Evolutionary conservation across 2,329 filamentous ascomycete genomes (phyloP), one percentile per base, ranked within the genome.

Genomic region (Aspergillus pseudotamarii): DNA sequence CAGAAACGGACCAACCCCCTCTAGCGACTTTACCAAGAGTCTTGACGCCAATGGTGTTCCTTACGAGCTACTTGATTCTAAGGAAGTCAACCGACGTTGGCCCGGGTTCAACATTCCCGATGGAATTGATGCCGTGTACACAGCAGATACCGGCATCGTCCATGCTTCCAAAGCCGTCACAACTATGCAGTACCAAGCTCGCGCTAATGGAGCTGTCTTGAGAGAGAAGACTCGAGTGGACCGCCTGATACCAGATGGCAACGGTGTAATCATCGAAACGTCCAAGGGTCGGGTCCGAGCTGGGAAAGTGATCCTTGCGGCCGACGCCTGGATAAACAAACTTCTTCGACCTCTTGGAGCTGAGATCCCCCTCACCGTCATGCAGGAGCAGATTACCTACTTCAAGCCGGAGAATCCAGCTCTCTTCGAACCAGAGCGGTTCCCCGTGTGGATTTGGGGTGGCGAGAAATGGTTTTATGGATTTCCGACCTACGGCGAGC

Each of bases 381-480:
- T 43, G 38, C 38, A 43, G 38, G 38, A 43, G 19, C 38, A 43
- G n/a, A n/a, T n/a, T 11, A 43, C 38, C n/a, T 43, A 43, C 38
- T 43, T 43, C 38, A 43, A 43, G 6, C 38, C n/a, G 6, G 9
- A 19, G 8, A n/a, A 43, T 19, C 16, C n/a, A 9, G 16, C 38
- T 43, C 16, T n/a, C 9, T 72, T 66, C 41, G 60, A 70, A 2
- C 46, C 66, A 1, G 48, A 61, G 4, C 62, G 53, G 1, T 73
- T 72, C 46, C 72, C 71, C 3, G 69, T 73, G 9, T 73, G 71
- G 72, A 74, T 73, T 23, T 73, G 67, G 68, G 55, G 60, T 14
- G 69, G 68, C 6, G 57, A 63, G 6, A 64, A 53, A 10, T 68
- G 60, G 21, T 74, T 64, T 61, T 74, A 74, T 46, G 72, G 72